Conservation (phyloP, 2,329 filamentous ascomycete genomes). For the Drechslerella stenobrocha region DNA sequence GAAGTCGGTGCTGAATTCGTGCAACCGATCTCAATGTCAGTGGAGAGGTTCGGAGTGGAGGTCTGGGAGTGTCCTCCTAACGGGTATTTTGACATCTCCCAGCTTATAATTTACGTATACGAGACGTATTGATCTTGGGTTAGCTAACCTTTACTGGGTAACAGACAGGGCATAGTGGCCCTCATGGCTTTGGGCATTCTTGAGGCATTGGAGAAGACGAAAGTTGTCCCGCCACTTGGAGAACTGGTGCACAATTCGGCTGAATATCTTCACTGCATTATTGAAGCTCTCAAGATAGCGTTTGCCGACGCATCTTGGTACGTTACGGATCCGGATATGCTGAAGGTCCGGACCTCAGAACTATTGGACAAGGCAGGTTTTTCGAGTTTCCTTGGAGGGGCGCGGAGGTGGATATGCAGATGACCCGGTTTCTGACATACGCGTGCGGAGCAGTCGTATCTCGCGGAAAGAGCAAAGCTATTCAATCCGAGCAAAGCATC, state of each 20-base stretch:
- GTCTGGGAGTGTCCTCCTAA: conserved; percentile 97
- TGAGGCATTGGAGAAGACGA: conserved; percentile 75
- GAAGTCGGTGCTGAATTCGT: conserved; percentile 75
- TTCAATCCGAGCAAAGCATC: conserved; percentile 63
- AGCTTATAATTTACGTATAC: neutral
- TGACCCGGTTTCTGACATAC: neutral
- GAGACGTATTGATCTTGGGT: neutral
- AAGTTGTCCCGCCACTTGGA: conserved; percentile 71
- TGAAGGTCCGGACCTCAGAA: conserved; percentile 68
- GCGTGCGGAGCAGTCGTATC: conserved; percentile 53
- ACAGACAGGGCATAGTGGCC: conserved; percentile 82
- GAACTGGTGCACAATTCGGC: conserved; percentile 72
- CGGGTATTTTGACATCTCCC: conserved; percentile 58
- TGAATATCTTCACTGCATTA: conserved; percentile 76
- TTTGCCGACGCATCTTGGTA: conserved; percentile 92
- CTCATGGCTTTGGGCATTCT: conserved; percentile 92
- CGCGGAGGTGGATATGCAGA: conserved; percentile 54
- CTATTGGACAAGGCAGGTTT: conserved; percentile 72
- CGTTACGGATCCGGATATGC: conserved; percentile 77
- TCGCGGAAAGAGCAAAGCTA: conserved; percentile 65
- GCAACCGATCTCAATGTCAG: conserved; percentile 73
- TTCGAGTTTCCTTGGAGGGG: conserved; percentile 58
- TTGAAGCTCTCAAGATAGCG: conserved; percentile 83
- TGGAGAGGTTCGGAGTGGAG: conserved; percentile 61
- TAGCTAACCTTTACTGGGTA: neutral